phyloP scores from a whole-genome alignment of 2,329 filamentous ascomycete genomes.

The Ophiostoma sp. region DNA sequence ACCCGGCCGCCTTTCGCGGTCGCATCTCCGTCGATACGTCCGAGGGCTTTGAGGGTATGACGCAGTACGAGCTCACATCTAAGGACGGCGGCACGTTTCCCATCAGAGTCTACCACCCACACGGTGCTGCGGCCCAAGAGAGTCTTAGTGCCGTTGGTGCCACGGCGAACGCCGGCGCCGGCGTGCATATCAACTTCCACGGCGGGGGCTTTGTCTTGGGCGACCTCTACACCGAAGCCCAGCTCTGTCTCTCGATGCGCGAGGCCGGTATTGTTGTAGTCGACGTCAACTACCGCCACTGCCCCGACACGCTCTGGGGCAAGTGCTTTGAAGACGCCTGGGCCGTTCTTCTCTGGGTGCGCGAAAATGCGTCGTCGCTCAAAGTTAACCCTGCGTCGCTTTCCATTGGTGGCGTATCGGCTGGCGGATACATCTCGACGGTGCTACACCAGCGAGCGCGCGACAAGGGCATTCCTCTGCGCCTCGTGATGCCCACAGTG shows the following conservation, averaged over 20 bases:
- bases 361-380: conserved; percentile 29
- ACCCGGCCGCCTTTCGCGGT: conserved; percentile 19
- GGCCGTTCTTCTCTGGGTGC: conserved; percentile 36
- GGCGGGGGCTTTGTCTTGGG: conserved; percentile 38
- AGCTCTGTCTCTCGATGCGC: conserved; percentile 36
- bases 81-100: conserved; percentile 19
- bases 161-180: conserved; percentile 14
- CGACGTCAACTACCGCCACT: conserved; percentile 39
- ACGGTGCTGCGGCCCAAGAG: not conserved
- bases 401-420: conserved; percentile 38
- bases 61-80: conserved; percentile 17
- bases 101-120: conserved; percentile 22
- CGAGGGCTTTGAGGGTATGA: conserved; percentile 19
- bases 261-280: conserved; percentile 37
- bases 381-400: conserved; percentile 34
- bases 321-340: conserved; percentile 37
- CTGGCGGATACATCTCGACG: conserved; percentile 42
- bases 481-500: conserved; percentile 34
- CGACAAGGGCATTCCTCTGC: conserved; percentile 36
- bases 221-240: conserved; percentile 32
- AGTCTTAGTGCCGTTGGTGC: no score
- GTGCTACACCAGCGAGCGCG: conserved; percentile 37
- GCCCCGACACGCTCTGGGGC: conserved; percentile 36
- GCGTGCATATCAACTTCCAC: conserved; percentile 25
- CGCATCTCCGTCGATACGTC: conserved; percentile 18